Evolutionary conservation across 345 rosid genomes (phyloP).

Genomic region (Excoecaria agallocha): DNA sequence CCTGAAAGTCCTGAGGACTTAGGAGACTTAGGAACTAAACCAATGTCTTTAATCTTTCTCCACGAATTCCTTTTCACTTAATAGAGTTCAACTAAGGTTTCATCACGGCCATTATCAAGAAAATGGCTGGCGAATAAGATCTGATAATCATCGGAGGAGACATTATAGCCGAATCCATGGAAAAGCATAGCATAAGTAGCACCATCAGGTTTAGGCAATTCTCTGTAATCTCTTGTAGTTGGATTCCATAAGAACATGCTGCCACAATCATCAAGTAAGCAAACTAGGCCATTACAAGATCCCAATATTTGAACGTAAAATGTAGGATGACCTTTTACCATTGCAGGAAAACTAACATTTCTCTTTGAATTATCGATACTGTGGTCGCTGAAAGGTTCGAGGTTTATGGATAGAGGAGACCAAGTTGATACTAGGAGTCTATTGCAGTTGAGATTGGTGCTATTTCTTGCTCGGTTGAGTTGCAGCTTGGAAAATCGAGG

Average conservation of each 20-base stretch:
- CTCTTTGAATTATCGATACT: not conserved
- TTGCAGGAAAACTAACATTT: not conserved
- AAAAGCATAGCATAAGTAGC: conserved; percentile 6
- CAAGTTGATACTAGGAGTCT: conserved; percentile 28
- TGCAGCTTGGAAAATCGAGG: conserved; percentile 17
- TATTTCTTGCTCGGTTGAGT: conserved; percentile 17
- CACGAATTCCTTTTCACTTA: not conserved
- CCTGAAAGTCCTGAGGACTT: not conserved
- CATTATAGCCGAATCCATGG: conserved; percentile 30
- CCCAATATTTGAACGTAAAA: conserved; percentile 21
- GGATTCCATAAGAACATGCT: conserved; percentile 41
- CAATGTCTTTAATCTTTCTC: not conserved
- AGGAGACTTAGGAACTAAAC: too few species aligned
- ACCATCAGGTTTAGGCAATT: conserved; percentile 27
- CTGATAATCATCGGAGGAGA: conserved; percentile 26
- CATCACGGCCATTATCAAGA: too few species aligned
- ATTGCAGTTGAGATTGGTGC: conserved; percentile 9
- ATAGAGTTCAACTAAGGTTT: not conserved
- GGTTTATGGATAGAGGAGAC: conserved; percentile 31
- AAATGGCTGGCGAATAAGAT: conserved; percentile 1
- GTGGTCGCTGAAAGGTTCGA: not conserved
- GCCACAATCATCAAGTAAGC: conserved; percentile 23
- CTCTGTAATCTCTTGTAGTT: conserved; percentile 20
- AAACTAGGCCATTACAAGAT: conserved; percentile 40
- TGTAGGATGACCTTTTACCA: not conserved